Evolutionary conservation across 345 rosid genomes (phyloP).

Genomic region (Syzygium jambos): DNA sequence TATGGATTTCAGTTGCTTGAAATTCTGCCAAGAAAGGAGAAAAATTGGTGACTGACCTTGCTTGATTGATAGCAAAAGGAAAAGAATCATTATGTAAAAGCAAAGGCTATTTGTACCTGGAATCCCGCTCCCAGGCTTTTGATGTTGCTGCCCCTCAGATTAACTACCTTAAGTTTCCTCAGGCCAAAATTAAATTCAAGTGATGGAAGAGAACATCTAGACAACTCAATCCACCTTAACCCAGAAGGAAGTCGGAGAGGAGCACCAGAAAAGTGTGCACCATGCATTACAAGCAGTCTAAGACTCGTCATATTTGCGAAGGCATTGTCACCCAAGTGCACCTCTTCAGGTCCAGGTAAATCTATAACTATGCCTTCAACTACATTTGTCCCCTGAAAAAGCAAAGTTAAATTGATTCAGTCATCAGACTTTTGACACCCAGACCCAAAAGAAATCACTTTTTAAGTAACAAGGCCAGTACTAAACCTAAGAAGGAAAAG

Average conservation of each 20-base stretch:
- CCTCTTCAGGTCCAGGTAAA: background rate
- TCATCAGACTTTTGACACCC: background rate
- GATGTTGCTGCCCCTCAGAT: background rate
- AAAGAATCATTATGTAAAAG: background rate
- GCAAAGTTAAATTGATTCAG: background rate
- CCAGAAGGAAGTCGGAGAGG: background rate
- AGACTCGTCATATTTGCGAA: background rate
- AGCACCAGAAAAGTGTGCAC: background rate
- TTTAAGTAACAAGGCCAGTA: background rate
- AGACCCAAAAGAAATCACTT: accelerated
- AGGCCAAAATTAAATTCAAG: background rate
- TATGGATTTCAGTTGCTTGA: background rate
- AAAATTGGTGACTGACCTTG: background rate
- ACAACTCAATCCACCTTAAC: background rate
- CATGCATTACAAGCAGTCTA: background rate
- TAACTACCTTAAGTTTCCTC: background rate
- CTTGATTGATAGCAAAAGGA: background rate
- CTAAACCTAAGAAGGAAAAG: accelerated
- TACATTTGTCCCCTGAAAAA: background rate
- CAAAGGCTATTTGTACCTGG: background rate
- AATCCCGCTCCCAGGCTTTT: background rate
- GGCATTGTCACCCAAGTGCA: background rate
- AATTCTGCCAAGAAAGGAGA: background rate
- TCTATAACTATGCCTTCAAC: background rate
- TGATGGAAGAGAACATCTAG: background rate